phyloP scores from a whole-genome alignment of 768 basidiomycete species.

The Austroboletus eburneus region DNA sequence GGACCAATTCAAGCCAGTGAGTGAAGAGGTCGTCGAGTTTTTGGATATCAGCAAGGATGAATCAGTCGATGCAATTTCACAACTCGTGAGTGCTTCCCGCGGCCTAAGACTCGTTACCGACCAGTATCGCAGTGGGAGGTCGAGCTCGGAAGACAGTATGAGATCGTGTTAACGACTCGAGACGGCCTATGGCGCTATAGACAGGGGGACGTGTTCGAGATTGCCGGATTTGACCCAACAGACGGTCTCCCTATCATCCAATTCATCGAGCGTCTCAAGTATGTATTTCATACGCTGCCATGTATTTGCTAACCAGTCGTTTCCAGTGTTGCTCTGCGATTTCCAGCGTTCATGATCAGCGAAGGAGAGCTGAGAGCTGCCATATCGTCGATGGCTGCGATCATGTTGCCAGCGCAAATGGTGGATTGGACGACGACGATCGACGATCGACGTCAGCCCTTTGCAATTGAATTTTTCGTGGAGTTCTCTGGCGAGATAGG shows the following conservation, averaged over 20 bases:
- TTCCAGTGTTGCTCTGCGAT: background rate
- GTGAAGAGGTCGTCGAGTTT: background rate
- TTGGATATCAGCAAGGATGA: background rate
- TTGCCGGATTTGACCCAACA: background rate
- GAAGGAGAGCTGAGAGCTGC: background rate
- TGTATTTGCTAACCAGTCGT: background rate
- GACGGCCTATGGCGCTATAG: background rate
- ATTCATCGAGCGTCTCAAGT: background rate
- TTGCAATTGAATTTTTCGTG: conserved; percentile 5
- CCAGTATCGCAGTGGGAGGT: background rate
- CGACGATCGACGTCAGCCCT: conserved; percentile 4
- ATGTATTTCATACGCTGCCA: background rate
- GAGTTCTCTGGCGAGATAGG: conserved; percentile 1
- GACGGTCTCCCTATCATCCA: background rate
- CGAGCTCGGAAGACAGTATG: background rate
- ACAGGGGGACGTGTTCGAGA: background rate
- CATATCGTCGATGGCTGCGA: background rate
- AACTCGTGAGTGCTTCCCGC: background rate
- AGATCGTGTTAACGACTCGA: background rate
- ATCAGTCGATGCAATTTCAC: background rate
- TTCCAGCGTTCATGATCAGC: background rate
- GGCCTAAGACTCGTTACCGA: background rate
- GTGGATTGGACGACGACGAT: background rate
- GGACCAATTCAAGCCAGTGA: background rate
- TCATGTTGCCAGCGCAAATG: background rate